These are phyloP conservation scores for Yarrowia yakushimensis DNA, from an alignment of 805 yeast species.

Conservation along the genomic window DNA sequence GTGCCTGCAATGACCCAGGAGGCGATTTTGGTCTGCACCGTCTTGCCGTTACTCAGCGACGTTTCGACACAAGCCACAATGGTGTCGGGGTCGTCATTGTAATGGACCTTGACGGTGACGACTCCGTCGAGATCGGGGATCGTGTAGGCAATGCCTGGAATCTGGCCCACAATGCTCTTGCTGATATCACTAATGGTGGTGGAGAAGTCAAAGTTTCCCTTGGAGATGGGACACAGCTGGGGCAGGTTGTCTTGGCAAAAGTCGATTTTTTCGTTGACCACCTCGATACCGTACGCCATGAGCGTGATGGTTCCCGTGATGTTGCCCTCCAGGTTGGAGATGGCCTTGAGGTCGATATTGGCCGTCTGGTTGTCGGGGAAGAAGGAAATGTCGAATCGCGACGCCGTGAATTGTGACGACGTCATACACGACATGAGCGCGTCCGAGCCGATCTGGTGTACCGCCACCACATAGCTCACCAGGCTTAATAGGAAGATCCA, in stretches of 20 bases:
- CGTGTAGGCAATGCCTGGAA: constrained; percentile 84
- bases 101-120: constrained; percentile 67
- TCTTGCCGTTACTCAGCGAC: constrained; percentile 76
- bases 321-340: constrained; percentile 71
- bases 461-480: constrained; percentile 33
- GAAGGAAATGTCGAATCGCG: constrained; percentile 71
- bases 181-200: constrained; percentile 37
- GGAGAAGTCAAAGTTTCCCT: constrained; percentile 78
- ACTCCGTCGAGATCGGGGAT: constrained; percentile 94
- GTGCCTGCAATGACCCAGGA: constrained; percentile 96
- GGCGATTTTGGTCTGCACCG: constrained; percentile 88
- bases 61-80: constrained; percentile 93
- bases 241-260: constrained; percentile 58
- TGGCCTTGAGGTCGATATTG: constrained; percentile 66
- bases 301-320: constrained; percentile 63
- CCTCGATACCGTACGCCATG: constrained; percentile 76
- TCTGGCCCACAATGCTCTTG: constrained; percentile 43
- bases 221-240: constrained; percentile 73
- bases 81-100: constrained; percentile 43
- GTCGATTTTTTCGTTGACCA: constrained; percentile 51
- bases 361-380: constrained; percentile 64
- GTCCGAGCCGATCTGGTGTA: constrained; percentile 43
- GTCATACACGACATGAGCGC: constrained; percentile 92
- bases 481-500: not conserved
- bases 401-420: constrained; percentile 79